These are phyloP conservation scores for Dictyostelium purpureum DNA, from an alignment of 78 protist genomes.

Conservation along the genomic window DNA sequence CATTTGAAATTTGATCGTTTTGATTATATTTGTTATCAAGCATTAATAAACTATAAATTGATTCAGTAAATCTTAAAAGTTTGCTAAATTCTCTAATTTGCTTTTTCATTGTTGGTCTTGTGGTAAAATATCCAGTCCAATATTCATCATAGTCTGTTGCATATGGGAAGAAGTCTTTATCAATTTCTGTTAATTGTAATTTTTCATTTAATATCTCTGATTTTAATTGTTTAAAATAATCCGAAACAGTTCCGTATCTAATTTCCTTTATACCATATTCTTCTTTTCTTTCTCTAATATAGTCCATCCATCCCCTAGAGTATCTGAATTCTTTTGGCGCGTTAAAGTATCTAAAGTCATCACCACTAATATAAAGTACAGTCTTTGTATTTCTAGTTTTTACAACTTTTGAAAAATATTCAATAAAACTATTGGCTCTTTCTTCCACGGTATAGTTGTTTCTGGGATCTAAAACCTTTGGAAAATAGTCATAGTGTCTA, in stretches of 20 bases:
- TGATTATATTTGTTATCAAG: background rate
- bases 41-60: conserved; percentile 30
- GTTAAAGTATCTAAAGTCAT: conserved; percentile 56
- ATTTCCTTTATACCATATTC: conserved; percentile 12
- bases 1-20: background rate
- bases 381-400: background rate
- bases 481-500: conserved; percentile 51
- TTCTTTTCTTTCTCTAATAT: conserved; percentile 3
- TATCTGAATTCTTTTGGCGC: conserved; percentile 34
- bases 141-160: conserved; percentile 11
- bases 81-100: background rate
- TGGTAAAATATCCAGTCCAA: conserved; percentile 82
- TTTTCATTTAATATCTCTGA: background rate
- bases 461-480: background rate
- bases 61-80: conserved; percentile 19
- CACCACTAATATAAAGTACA: conserved; percentile 72
- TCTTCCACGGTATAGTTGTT: background rate
- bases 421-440: background rate
- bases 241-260: conserved; percentile 28
- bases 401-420: background rate
- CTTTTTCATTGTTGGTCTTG: conserved; percentile 42
- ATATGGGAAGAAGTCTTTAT: conserved; percentile 81
- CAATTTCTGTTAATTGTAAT: background rate
- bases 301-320: conserved; percentile 6
- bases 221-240: conserved; percentile 53